Evolutionary conservation across 108 stramenopile species (phyloP), one percentile per base, ranked within the genome.

Genomic region (Seminavis robusta): DNA sequence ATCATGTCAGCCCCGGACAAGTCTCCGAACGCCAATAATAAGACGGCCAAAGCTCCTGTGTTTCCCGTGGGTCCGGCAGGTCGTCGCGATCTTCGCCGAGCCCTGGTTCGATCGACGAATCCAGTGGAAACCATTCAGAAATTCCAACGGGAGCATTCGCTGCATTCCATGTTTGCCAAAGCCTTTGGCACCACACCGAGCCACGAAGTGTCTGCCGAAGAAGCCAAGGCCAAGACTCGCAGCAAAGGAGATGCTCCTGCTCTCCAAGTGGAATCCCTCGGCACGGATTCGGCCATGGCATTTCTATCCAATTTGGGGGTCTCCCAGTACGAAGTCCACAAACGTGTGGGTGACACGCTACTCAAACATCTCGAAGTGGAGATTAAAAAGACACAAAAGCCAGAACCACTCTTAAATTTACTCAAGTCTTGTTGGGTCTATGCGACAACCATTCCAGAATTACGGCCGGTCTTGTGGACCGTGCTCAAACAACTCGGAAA

Each of bases 271-370:
- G 89, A 90, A 56, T 65, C 85, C 28, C 61, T 88, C 38, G 90
- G 88, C 69, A 83, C 85, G 29, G 85, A 88, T 29, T 74, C 85
- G 11, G 91, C 76, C 0, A 51, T 92, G 28, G 79, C 67, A 39
- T 92, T 92, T 68, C 58, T 88, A 10, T 67, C 73, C 0, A 85
- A 87, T 59, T 56, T 89, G 33, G 83, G 85, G 8, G 79, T 92
- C 3, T 75, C 81, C 31, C 77, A 81, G 21, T 74, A 78, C 42
- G 85, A 88, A 68, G 84, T 87, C 13, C 88, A 93, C 55, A 73
- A 79, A 45, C 87, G 87, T 17, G 65, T 93, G 47, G 65, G 71
- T 4, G 78, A 84, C 34, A 65, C 85, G 4, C 61, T 93, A 19
- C 75, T 80, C 37, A 74, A 77, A 33, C 59, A 79, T 30, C 61